phyloP scores from a whole-genome alignment of 2,329 filamentous ascomycete species.

The Phialophora tarda region DNA sequence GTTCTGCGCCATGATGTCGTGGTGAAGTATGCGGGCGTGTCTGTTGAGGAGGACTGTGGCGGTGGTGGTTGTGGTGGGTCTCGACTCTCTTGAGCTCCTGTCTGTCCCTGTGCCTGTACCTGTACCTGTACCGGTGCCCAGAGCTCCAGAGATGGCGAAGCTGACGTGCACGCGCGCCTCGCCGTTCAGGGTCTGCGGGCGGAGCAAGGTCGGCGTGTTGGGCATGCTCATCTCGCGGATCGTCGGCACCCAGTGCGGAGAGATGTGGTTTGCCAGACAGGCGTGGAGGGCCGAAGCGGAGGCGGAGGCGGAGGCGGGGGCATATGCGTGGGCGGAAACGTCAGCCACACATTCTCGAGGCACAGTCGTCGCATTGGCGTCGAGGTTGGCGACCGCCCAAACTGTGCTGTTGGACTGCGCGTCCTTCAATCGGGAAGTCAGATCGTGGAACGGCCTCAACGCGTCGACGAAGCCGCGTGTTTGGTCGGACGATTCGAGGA shows the following conservation, averaged over 20 bases:
- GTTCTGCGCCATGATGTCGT: conserved; percentile 13
- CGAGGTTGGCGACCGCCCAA: conserved; percentile 1
- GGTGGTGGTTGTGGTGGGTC: not conserved
- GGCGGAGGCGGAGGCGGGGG: too few species aligned
- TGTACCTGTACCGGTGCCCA: too few species aligned
- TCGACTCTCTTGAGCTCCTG: not conserved
- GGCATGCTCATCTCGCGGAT: conserved; percentile 10
- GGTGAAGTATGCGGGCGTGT: not conserved
- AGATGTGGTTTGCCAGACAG: conserved; percentile 7
- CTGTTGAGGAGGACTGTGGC: not conserved
- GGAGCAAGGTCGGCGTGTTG: conserved; percentile 8
- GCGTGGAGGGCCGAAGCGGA: not conserved
- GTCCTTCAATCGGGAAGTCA: not conserved
- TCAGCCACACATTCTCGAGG: not conserved
- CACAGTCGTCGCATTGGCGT: too few species aligned
- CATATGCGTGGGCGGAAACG: too few species aligned
- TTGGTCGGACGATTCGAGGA: not conserved
- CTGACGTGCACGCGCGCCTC: conserved; percentile 6
- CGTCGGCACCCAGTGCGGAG: conserved; percentile 11
- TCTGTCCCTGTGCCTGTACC: too few species aligned
- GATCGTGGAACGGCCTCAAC: not conserved
- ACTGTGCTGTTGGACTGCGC: not conserved
- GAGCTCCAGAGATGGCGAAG: too few species aligned
- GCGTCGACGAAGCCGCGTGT: not conserved
- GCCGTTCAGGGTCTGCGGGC: not conserved